Evolutionary conservation across 176 grass and related monocot genomes (phyloP).

Genomic region (Canna indica): DNA sequence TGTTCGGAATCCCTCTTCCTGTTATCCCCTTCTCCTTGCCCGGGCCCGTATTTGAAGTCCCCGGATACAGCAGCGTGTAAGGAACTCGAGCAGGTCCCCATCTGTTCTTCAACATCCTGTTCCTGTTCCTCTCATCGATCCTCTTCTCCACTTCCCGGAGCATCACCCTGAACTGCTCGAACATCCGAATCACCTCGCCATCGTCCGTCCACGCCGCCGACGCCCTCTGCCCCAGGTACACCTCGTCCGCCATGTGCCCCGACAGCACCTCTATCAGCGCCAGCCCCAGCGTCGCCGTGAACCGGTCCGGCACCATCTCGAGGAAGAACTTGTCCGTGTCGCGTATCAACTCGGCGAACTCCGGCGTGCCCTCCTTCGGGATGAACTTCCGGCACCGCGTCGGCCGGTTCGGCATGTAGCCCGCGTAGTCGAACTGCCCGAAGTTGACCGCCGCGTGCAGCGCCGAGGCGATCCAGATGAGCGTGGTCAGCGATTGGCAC

Average conservation of each 20-base stretch:
- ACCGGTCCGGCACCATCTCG: constrained; percentile 57
- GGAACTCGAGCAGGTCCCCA: constrained; percentile 52
- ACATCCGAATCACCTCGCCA: constrained; percentile 47
- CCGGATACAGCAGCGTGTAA: constrained; percentile 72
- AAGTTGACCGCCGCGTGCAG: constrained; percentile 93
- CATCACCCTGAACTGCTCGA: constrained; percentile 44
- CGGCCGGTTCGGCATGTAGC: constrained; percentile 74
- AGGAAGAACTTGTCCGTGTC: constrained; percentile 63
- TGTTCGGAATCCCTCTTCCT: constrained; percentile 90
- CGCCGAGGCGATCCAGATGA: constrained; percentile 84
- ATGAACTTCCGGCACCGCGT: constrained; percentile 74
- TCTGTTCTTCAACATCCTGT: constrained; percentile 43
- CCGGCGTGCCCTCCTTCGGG: constrained; percentile 36
- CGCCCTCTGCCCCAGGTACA: constrained; percentile 71
- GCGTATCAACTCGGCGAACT: constrained; percentile 49
- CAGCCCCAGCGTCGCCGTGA: constrained; percentile 68
- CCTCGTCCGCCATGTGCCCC: constrained; percentile 72
- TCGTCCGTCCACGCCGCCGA: constrained; percentile 67
- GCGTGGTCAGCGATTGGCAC: constrained; percentile 44
- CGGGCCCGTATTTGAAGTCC: constrained; percentile 37
- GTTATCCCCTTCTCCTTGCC: constrained; percentile 63
- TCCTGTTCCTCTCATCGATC: constrained; percentile 50
- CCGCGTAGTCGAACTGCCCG: constrained; percentile 85
- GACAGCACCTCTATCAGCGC: constrained; percentile 90
- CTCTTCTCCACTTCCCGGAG: constrained; percentile 50